Conservation (phyloP, 768 basidiomycete species). For the Psilocybe sp. region DNA sequence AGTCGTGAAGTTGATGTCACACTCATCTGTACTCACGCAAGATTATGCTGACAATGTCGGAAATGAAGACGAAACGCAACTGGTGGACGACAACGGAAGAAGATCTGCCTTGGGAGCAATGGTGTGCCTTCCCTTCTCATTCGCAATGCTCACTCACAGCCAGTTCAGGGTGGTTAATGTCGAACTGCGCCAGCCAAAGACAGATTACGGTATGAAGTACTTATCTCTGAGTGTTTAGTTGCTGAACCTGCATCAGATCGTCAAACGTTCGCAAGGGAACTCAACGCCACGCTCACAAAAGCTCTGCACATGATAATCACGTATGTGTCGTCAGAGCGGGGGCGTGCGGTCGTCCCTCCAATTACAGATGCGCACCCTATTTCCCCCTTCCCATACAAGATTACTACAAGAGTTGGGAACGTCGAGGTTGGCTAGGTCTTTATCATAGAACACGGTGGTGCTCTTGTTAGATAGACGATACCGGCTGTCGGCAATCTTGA, state of each 20-base stretch:
- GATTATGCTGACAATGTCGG: constrained; percentile 76
- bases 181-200: constrained; percentile 70
- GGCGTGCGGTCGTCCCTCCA: constrained; percentile 70
- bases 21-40: constrained; percentile 19
- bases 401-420: constrained; percentile 66
- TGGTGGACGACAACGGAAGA: constrained; percentile 82
- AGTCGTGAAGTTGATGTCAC: background rate
- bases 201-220: constrained; percentile 48
- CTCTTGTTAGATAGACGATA: too few relatives aligned
- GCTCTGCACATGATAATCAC: constrained; percentile 69
- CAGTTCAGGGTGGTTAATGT: constrained; percentile 72
- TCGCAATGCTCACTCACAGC: background rate
- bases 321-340: constrained; percentile 76
- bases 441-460: too few relatives aligned
- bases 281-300: constrained; percentile 60
- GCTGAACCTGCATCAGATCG: constrained; percentile 26
- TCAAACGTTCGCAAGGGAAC: constrained; percentile 52
- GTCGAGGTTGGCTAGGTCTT: constrained; percentile 43
- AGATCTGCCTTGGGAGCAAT: constrained; percentile 86
- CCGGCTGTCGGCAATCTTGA: too few relatives aligned
- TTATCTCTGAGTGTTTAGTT: background rate
- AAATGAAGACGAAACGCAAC: constrained; percentile 72
- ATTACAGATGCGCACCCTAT: constrained; percentile 77
- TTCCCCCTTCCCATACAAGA: constrained; percentile 78
- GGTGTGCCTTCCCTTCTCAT: constrained; percentile 37